Conservation (phyloP, 148 eudicot genomes). For the Pharnaceum exiguum region DNA sequence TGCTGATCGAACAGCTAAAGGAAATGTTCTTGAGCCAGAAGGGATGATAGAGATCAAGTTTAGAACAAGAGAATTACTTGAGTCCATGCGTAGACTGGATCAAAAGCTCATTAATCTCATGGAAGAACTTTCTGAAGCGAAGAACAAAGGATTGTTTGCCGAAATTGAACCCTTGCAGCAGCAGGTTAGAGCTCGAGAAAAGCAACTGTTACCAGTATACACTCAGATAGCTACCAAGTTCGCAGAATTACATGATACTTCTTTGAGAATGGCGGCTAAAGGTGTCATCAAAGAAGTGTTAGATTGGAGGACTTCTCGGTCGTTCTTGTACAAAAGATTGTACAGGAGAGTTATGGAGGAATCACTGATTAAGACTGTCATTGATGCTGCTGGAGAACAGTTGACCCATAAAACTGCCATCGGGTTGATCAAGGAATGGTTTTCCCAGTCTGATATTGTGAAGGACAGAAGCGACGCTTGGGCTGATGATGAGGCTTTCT, state of each 20-base stretch:
- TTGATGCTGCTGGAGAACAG: slow-evolving; percentile 76
- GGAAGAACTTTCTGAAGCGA: slow-evolving; percentile 55
- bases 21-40: slow-evolving; percentile 97
- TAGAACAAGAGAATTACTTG: slow-evolving; percentile 61
- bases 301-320: slow-evolving; percentile 71
- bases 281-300: slow-evolving; percentile 75
- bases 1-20: slow-evolving; percentile 88
- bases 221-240: slow-evolving; percentile 95
- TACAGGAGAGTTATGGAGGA: slow-evolving; percentile 70
- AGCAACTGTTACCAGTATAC: slow-evolving; percentile 81
- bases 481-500: slow-evolving; percentile 72
- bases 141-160: slow-evolving; percentile 24
- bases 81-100: slow-evolving; percentile 92
- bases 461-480: slow-evolving; percentile 40
- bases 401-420: slow-evolving; percentile 56
- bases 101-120: slow-evolving; percentile 56
- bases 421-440: slow-evolving; percentile 79
- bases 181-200: slow-evolving; percentile 78
- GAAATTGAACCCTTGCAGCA: slow-evolving; percentile 40
- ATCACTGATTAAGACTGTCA: slow-evolving; percentile 51
- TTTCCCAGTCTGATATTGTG: slow-evolving; percentile 42
- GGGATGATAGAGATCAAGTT: slow-evolving; percentile 96
- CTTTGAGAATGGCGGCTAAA: slow-evolving; percentile 88
- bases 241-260: slow-evolving; percentile 93
- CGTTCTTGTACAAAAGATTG: slow-evolving; percentile 70